Evolutionary conservation across 2,329 filamentous ascomycete species (phyloP), one percentile per base, ranked within the genome.

Genomic region (Alternaria viburni): DNA sequence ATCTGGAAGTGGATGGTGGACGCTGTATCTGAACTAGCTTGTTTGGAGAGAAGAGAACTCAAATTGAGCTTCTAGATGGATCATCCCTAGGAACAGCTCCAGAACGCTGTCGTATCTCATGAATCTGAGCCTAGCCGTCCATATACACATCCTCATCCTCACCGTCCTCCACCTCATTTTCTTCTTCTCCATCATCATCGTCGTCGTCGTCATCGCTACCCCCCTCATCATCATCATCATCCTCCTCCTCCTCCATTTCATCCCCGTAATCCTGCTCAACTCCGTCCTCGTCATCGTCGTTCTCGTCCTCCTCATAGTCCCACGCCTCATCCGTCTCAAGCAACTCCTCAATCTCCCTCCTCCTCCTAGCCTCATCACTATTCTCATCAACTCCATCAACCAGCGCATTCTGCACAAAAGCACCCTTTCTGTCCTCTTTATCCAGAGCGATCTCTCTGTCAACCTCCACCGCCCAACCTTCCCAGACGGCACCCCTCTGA

Each of bases 1-100:
- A 81, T 54, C 57, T 81, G 21, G 77, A 80, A 36, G 79, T 81
- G 3, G 79, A 81, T 69, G 79, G 79, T 45, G 79, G 79, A 7
- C 69, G 77, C 30, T 77, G 78, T 63, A 79, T 81, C 46, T 80
- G 69, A 41, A 28, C 21, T 25, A 41, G 41, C 15, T 15, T 54
- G 1, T 3, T n/a, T 54, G 26, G 11, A 19, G 36, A 44, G 32
- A 44, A 8, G 9, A 8, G 7, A 36, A 23, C 17, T 28, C 28
- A 6, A 25, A n/a, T 11, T 36, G n/a, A 32, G 30, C 30, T 32
- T 32, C 30, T 4, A 32, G 13, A 32, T 32, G 30, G 30, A 32
- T 32, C 30, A 41, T 41, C 36, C 36, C 15, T 41, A 17, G 36
- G 15, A 41, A 41, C 13, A 10, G 49, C 49, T 52, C 19, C 21